Evolutionary conservation across 2,329 filamentous ascomycete species (phyloP), one percentile per base, ranked within the genome.

Genomic region (Fusarium devonianum): DNA sequence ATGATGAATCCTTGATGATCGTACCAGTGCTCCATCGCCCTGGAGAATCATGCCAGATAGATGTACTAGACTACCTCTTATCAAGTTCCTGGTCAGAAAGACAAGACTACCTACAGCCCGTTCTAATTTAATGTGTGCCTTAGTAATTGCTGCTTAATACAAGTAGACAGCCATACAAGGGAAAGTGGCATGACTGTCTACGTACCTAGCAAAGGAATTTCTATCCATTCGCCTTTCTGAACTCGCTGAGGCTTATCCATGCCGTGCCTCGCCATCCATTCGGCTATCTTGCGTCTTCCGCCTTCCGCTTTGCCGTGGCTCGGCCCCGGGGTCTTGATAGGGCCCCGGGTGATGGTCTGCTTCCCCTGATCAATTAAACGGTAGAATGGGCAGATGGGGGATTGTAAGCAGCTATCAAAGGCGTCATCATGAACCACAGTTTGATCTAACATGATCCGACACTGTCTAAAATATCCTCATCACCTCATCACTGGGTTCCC

Each of bases 121-220:
- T 13, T 23, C 11, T 21, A 17, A 26, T 36, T 14, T 8, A 13
- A 8, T 30, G 28, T 13, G 28, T 10, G 13, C n/a, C n/a, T n/a
- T n/a, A n/a, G n/a, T n/a, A n/a, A n/a, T n/a, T n/a, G n/a, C n/a
- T n/a, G n/a, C n/a, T n/a, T n/a, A n/a, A n/a, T n/a, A n/a, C n/a
- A n/a, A n/a, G n/a, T n/a, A n/a, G n/a, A n/a, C n/a, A n/a, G n/a
- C n/a, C n/a, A n/a, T n/a, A n/a, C 17, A 28, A 17, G 23, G 11
- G 4, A 9, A 14, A 18, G 37, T 53, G 41, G 48, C 17, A 48
- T 53, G 50, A 52, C 43, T n/a, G n/a, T n/a, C n/a, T n/a, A n/a
- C n/a, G n/a, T n/a, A n/a, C n/a, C n/a, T n/a, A 22, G 13, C 14
- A 14, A 7, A 42, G 9, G 3, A 18, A 28, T n/a, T n/a, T n/a